Evolutionary conservation across 441 rosid species (phyloP).

Genomic region (Dalechampia spathulata): DNA sequence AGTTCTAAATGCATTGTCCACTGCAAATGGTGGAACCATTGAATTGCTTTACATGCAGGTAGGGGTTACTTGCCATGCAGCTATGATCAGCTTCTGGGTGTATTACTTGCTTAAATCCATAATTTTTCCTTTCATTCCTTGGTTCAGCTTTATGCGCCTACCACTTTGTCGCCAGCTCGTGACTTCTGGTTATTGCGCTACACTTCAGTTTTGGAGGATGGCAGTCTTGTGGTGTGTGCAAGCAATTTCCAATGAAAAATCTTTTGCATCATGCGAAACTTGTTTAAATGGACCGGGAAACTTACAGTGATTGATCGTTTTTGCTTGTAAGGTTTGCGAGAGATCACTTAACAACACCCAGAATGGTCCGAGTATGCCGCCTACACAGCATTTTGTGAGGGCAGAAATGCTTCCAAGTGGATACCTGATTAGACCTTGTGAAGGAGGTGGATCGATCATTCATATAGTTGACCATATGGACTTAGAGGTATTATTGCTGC

Average conservation of each 20-base stretch:
- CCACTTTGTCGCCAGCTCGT: slow-evolving; percentile 94
- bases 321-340: slow-evolving; percentile 61
- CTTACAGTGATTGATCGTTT: slow-evolving; percentile 2
- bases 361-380: slow-evolving; percentile 92
- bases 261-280: neutral
- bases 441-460: slow-evolving; percentile 94
- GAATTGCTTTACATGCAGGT: slow-evolving; percentile 98
- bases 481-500: slow-evolving; percentile 52
- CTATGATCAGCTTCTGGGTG: neutral
- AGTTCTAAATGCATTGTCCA: slow-evolving; percentile 80
- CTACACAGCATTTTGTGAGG: slow-evolving; percentile 87
- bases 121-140: neutral
- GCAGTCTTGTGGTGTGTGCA: slow-evolving; percentile 95
- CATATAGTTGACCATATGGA: slow-evolving; percentile 95
- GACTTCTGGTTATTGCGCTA: slow-evolving; percentile 96
- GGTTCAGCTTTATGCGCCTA: slow-evolving; percentile 84
- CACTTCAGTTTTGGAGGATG: slow-evolving; percentile 93
- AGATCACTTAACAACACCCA: slow-evolving; percentile 89
- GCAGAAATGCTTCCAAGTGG: slow-evolving; percentile 97
- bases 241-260: too few relatives aligned
- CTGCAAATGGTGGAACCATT: slow-evolving; percentile 92
- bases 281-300: neutral
- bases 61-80: neutral
- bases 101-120: neutral
- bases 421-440: slow-evolving; percentile 87